phyloP scores from a whole-genome alignment of 2,329 filamentous ascomycete species.

The Fusarium penzigii region DNA sequence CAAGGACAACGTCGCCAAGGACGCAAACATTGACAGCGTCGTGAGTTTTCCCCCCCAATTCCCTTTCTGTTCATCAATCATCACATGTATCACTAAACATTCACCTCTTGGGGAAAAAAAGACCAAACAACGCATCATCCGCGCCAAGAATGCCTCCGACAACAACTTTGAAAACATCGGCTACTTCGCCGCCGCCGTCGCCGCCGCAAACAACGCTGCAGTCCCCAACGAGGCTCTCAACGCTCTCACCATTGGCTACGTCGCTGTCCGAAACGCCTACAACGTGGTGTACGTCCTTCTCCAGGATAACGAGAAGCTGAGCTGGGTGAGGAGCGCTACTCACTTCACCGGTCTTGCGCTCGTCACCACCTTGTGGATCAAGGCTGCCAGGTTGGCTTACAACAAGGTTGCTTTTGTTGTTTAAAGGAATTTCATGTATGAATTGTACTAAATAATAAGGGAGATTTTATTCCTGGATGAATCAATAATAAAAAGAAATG shows the following conservation, averaged over 20 bases:
- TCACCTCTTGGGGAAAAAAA: conserved; percentile 20
- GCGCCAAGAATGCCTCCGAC: conserved; percentile 50
- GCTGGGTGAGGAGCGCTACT: conserved; percentile 38
- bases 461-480: too few relatives aligned
- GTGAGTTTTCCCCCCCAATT: conserved; percentile 14
- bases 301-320: conserved; percentile 41
- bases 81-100: neutral
- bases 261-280: conserved; percentile 42
- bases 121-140: conserved; percentile 55
- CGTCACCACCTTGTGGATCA: conserved; percentile 41
- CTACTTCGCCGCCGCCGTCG: conserved; percentile 43
- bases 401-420: neutral
- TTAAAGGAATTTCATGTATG: neutral
- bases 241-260: conserved; percentile 39
- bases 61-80: neutral
- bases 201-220: conserved; percentile 48
- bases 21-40: conserved; percentile 32
- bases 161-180: conserved; percentile 49
- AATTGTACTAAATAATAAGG: too few relatives aligned
- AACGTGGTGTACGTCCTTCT: conserved; percentile 46
- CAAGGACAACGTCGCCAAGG: conserved; percentile 32
- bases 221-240: conserved; percentile 42
- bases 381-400: conserved; percentile 35
- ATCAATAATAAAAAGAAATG: too few relatives aligned
- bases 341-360: conserved; percentile 40